Percentiles rank a stretch among this genome's conserved stretches.
Evolutionary conservation across 2,329 filamentous ascomycete genomes (phyloP).

Genomic region (Diaporthe longicolla): DNA sequence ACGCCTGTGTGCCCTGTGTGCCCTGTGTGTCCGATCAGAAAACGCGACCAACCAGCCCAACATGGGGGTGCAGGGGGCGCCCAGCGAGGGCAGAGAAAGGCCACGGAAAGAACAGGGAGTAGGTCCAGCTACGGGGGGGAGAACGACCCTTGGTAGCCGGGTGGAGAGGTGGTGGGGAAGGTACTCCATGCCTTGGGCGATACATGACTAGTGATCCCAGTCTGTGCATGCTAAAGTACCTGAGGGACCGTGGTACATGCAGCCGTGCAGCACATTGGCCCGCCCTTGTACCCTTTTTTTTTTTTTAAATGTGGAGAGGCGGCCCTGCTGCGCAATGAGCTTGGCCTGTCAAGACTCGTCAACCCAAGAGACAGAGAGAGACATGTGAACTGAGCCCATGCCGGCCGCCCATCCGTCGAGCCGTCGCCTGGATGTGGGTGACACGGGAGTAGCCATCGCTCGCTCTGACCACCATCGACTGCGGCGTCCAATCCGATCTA

Average conservation of each 20-base stretch:
- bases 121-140: slow-evolving; percentile 13
- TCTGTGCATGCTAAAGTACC: slow-evolving; percentile 25
- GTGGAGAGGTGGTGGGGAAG: slow-evolving; percentile 17
- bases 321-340: slow-evolving; percentile 23
- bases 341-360: slow-evolving; percentile 20
- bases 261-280: slow-evolving; percentile 15
- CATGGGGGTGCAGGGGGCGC: slow-evolving; percentile 13
- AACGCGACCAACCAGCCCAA: slow-evolving; percentile 25
- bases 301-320: slow-evolving; percentile 3
- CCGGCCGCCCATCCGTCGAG: slow-evolving; percentile 34
- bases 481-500: slow-evolving; percentile 22
- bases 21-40: slow-evolving; percentile 28
- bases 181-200: slow-evolving; percentile 19
- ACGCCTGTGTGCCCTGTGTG: neutral
- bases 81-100: neutral
- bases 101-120: slow-evolving; percentile 11
- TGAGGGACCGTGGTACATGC: slow-evolving; percentile 10
- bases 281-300: slow-evolving; percentile 17
- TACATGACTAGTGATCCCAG: slow-evolving; percentile 34
- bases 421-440: slow-evolving; percentile 20
- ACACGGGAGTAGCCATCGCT: slow-evolving; percentile 31
- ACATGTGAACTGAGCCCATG: slow-evolving; percentile 31
- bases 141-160: slow-evolving; percentile 31
- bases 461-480: slow-evolving; percentile 25
- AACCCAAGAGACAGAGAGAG: slow-evolving; percentile 3